These are phyloP conservation scores for Rusavskia elegans DNA, from an alignment of 495 filamentous ascomycete genomes.

Conservation along the genomic window DNA sequence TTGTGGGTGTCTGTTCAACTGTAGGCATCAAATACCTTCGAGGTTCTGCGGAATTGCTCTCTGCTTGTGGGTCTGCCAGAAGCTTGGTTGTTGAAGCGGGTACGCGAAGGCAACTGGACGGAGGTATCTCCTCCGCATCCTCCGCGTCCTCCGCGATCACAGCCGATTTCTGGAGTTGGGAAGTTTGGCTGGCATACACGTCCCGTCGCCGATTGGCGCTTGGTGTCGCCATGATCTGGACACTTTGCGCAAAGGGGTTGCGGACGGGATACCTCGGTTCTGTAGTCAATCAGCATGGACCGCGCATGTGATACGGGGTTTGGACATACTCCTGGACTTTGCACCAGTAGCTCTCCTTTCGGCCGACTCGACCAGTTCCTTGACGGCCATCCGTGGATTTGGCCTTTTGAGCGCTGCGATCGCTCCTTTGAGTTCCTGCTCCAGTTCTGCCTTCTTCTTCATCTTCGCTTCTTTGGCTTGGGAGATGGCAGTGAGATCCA, in stretches of 20 bases:
- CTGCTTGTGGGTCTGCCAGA: not conserved
- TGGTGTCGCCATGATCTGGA: slow-evolving; percentile 69
- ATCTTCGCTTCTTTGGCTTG: slow-evolving; percentile 47
- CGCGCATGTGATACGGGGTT: not conserved
- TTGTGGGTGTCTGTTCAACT: slow-evolving; percentile 40
- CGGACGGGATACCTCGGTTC: slow-evolving; percentile 49
- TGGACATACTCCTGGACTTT: slow-evolving; percentile 8
- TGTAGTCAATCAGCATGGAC: slow-evolving; percentile 3
- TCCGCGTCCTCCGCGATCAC: slow-evolving; percentile 10
- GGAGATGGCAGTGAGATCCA: slow-evolving; percentile 44
- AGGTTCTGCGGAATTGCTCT: not conserved
- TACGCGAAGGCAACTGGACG: slow-evolving; percentile 15
- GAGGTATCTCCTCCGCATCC: slow-evolving; percentile 8
- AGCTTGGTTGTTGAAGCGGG: slow-evolving; percentile 9
- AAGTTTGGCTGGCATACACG: slow-evolving; percentile 16
- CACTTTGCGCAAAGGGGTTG: slow-evolving; percentile 37
- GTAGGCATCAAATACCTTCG: not conserved
- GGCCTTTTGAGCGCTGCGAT: slow-evolving; percentile 75
- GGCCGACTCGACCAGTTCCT: slow-evolving; percentile 15
- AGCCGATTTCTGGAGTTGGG: slow-evolving; percentile 1
- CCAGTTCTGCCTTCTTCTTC: slow-evolving; percentile 49
- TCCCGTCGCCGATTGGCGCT: slow-evolving; percentile 38
- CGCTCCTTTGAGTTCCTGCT: slow-evolving; percentile 62
- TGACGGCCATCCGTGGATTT: slow-evolving; percentile 55
- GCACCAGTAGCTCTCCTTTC: slow-evolving; percentile 8